Percentiles rank a stretch among this genome's conserved stretches.
phyloP scores from a whole-genome alignment of 176 grass and related monocot genomes.

The Hordeum marinum region DNA sequence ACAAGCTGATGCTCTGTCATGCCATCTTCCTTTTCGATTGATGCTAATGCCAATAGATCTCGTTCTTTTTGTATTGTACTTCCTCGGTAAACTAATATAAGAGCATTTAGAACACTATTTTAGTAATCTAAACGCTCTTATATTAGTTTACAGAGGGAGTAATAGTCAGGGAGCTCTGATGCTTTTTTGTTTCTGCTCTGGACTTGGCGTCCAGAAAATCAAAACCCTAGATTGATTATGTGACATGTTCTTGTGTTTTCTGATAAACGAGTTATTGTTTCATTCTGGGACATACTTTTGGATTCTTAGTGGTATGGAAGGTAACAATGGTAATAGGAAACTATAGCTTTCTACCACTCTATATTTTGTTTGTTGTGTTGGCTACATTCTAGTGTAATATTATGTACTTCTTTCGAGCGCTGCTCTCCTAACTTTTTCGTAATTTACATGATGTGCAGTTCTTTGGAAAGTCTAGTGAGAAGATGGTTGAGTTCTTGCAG shows the following conservation, averaged over 20 bases:
- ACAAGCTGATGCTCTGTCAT: not conserved
- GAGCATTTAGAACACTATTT: too few species aligned
- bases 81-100: too few species aligned
- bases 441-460: conserved; percentile 46
- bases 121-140: too few species aligned
- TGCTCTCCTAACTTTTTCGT: not conserved
- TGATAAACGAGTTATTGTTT: not conserved
- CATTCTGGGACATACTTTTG: not conserved
- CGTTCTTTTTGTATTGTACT: not conserved
- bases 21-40: not conserved
- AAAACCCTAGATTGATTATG: not conserved
- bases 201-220: not conserved
- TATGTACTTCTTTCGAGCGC: not conserved
- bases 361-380: not conserved
- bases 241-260: not conserved
- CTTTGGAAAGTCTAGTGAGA: conserved; percentile 69
- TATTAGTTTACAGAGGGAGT: too few species aligned
- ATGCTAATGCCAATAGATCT: not conserved
- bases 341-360: not conserved
- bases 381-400: not conserved
- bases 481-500: conserved; percentile 92
- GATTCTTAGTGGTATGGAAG: not conserved
- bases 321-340: not conserved
- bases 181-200: not conserved
- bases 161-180: not conserved